Conservation (phyloP, 73 alveolate genomes). For the Paramecium biaurelia region DNA sequence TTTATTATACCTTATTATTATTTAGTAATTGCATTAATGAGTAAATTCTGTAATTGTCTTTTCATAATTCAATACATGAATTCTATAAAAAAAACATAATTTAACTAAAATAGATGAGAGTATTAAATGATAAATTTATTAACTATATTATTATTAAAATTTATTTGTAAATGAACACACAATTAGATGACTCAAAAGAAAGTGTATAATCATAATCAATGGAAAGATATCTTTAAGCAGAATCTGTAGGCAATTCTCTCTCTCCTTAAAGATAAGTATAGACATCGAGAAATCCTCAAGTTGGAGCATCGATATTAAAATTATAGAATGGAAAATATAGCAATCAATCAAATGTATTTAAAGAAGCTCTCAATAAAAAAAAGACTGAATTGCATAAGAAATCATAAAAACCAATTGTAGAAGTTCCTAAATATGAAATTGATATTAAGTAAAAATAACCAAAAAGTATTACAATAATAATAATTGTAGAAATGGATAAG, state of each 20-base stretch:
- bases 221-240: not conserved
- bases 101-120: not conserved
- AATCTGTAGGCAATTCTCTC: not conserved
- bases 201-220: not conserved
- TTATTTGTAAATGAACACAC: not conserved
- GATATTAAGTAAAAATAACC: not conserved
- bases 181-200: slow-evolving; percentile 31
- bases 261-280: not conserved
- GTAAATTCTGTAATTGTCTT: not conserved
- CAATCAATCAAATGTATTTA: not conserved
- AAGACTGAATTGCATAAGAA: not conserved
- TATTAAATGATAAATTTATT: not conserved
- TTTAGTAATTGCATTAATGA: not conserved
- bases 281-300: not conserved
- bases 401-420: not conserved
- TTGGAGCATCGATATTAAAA: slow-evolving; percentile 1
- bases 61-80: no score
- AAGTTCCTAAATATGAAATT: not conserved
- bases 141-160: not conserved
- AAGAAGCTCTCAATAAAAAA: not conserved
- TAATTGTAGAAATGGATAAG: not conserved
- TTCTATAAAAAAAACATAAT: no score
- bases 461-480: not conserved
- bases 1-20: no score
- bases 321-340: not conserved